Percentiles rank a stretch among this genome's conserved stretches.
Evolutionary conservation across 495 filamentous ascomycete genomes (phyloP).

Genomic region (Apodospora peruviana): DNA sequence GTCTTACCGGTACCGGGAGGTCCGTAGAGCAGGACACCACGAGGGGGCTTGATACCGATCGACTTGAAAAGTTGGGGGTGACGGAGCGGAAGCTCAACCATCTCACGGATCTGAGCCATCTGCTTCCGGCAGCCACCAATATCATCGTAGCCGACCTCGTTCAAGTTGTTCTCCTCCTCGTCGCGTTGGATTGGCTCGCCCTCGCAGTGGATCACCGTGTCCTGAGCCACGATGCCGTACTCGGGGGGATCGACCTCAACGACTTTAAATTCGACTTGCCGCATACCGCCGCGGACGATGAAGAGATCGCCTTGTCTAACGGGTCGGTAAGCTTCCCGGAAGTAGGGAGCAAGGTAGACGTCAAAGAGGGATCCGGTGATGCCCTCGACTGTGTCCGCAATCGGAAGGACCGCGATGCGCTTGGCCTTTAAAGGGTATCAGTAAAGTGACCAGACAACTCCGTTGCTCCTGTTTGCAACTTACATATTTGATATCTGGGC

Average conservation of each 20-base stretch:
- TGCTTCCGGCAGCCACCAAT: constrained; percentile 99
- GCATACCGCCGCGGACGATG: constrained; percentile 94
- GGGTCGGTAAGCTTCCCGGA: constrained; percentile 96
- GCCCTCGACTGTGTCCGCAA: constrained; percentile 96
- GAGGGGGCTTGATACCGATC: constrained; percentile 98
- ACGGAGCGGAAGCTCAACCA: constrained; percentile 93
- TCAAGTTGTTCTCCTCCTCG: constrained; percentile 97
- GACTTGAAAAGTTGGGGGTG: constrained; percentile 99
- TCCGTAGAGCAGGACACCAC: constrained; percentile 95
- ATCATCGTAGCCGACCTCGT: constrained; percentile 98
- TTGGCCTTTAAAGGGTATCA: constrained; percentile 61
- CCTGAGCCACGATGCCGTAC: constrained; percentile 96
- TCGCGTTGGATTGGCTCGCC: constrained; percentile 98
- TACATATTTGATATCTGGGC: constrained; percentile 99
- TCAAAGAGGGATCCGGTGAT: constrained; percentile 96
- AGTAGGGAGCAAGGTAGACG: constrained; percentile 98
- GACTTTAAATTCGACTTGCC: constrained; percentile 98
- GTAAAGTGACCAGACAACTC: background rate
- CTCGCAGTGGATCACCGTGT: constrained; percentile 98
- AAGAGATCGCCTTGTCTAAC: constrained; percentile 96
- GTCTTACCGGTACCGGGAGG: constrained; percentile 99
- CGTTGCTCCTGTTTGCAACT: constrained; percentile 25
- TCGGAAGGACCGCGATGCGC: constrained; percentile 96
- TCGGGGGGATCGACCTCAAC: constrained; percentile 97
- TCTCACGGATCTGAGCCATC: constrained; percentile 98